Evolutionary conservation across 805 yeast species (phyloP).

Genomic region (Wickerhamomyces chambardii): DNA sequence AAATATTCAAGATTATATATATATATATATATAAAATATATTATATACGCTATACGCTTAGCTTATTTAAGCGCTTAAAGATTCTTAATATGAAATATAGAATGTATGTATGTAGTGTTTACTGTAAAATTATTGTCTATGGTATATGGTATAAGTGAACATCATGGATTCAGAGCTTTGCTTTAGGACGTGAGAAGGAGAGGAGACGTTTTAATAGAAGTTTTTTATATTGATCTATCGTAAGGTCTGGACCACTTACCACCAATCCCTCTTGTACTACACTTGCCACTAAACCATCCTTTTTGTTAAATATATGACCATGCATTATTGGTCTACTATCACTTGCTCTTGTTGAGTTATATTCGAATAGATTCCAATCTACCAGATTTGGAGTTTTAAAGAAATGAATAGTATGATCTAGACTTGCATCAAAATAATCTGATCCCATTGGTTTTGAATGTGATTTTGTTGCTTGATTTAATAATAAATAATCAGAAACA

Average conservation of each 20-base stretch:
- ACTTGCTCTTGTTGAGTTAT: conserved; percentile 38
- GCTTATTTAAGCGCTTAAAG: no score
- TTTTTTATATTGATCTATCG: not conserved
- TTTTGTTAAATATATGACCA: conserved; percentile 43
- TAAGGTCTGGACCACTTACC: conserved; percentile 1
- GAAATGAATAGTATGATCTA: conserved; percentile 63
- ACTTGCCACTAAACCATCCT: conserved; percentile 47
- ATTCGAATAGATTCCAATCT: conserved; percentile 43
- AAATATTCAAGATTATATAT: no score
- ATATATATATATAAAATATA: no score
- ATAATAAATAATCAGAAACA: conserved; percentile 46
- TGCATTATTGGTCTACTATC: conserved; percentile 45
- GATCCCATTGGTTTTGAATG: conserved; percentile 36
- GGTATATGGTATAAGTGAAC: no score
- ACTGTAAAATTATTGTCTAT: no score
- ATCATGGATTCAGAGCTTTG: no score
- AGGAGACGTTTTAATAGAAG: no score
- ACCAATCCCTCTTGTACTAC: conserved; percentile 60
- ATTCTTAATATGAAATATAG: no score
- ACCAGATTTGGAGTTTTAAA: conserved; percentile 40
- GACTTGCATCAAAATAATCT: conserved; percentile 44
- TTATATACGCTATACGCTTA: no score
- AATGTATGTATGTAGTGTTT: no score
- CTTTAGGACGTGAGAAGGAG: no score
- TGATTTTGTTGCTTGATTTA: conserved; percentile 43